A percentile compares a stretch with the other conserved stretches of the same genome.
phyloP scores from a whole-genome alignment of 2,329 filamentous ascomycete species.

The Colletotrichum plurivorum region DNA sequence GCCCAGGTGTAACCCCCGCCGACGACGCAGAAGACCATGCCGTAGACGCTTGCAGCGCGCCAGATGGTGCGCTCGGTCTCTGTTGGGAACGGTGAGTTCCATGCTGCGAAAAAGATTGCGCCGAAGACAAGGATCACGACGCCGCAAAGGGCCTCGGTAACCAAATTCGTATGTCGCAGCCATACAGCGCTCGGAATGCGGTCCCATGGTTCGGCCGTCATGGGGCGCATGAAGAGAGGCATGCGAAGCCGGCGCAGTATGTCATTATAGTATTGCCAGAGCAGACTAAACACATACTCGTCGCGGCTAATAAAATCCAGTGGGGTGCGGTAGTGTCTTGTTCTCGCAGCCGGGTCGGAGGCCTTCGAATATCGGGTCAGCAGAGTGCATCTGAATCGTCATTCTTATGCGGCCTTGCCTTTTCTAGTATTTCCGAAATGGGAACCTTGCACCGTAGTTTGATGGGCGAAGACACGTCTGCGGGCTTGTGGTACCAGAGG shows the following conservation, averaged over 20 bases:
- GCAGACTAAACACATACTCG: background rate
- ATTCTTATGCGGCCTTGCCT: background rate
- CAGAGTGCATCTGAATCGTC: background rate
- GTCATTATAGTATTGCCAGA: background rate
- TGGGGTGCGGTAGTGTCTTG: background rate
- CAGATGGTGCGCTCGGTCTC: background rate
- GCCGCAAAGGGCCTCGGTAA: background rate
- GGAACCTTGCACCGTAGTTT: background rate
- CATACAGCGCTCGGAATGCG: background rate
- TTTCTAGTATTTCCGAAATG: background rate
- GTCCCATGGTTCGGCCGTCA: background rate
- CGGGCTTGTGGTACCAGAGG: conserved; percentile 1
- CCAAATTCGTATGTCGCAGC: background rate
- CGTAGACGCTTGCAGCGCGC: background rate
- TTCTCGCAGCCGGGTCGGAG: background rate
- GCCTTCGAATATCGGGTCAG: background rate
- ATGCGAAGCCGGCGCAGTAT: background rate
- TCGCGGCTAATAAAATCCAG: background rate
- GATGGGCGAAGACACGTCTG: conserved; percentile 1
- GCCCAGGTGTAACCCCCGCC: background rate
- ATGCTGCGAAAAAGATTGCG: background rate
- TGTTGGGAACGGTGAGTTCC: background rate
- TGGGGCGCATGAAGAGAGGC: background rate
- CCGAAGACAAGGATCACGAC: background rate
- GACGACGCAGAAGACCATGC: background rate